phyloP scores from a whole-genome alignment of 2,329 filamentous ascomycete genomes.

The Penicillium sp. region DNA sequence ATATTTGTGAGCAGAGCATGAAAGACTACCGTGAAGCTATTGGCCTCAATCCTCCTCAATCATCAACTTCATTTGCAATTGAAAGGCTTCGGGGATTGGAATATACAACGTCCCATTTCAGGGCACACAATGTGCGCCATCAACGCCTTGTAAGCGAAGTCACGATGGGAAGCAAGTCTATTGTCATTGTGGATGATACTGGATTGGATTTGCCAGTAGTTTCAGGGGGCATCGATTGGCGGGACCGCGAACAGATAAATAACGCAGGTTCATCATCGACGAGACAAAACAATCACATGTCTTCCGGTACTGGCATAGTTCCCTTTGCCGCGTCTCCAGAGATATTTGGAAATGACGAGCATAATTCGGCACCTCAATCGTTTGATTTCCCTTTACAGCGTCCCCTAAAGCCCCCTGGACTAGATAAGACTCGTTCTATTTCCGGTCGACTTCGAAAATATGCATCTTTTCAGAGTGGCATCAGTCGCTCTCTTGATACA shows the following conservation, averaged over 20 bases:
- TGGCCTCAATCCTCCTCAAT: conserved; percentile 54
- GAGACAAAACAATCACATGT: neutral
- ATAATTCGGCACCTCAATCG: neutral
- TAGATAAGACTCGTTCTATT: conserved; percentile 25
- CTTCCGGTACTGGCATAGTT: conserved; percentile 19
- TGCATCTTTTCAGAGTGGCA: conserved; percentile 43
- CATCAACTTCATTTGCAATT: conserved; percentile 17
- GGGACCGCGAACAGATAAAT: conserved; percentile 2
- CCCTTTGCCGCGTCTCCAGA: conserved; percentile 25
- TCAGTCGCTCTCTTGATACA: conserved; percentile 29
- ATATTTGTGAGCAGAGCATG: conserved; percentile 72
- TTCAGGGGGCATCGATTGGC: conserved; percentile 32
- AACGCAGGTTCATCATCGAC: conserved; percentile 11
- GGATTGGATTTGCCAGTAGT: conserved; percentile 36
- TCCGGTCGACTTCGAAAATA: conserved; percentile 41
- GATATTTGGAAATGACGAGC: neutral
- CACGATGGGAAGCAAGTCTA: conserved; percentile 81
- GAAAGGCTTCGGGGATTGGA: conserved; percentile 3
- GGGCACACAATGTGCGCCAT: conserved; percentile 22
- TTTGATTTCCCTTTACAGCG: neutral
- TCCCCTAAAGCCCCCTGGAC: conserved; percentile 7
- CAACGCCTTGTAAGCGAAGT: conserved; percentile 51
- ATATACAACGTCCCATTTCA: conserved; percentile 8
- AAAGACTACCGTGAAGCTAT: conserved; percentile 77
- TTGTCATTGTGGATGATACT: conserved; percentile 76